Conservation (phyloP, 1,284 basidiomycete species). For the Puccinia coronata region DNA sequence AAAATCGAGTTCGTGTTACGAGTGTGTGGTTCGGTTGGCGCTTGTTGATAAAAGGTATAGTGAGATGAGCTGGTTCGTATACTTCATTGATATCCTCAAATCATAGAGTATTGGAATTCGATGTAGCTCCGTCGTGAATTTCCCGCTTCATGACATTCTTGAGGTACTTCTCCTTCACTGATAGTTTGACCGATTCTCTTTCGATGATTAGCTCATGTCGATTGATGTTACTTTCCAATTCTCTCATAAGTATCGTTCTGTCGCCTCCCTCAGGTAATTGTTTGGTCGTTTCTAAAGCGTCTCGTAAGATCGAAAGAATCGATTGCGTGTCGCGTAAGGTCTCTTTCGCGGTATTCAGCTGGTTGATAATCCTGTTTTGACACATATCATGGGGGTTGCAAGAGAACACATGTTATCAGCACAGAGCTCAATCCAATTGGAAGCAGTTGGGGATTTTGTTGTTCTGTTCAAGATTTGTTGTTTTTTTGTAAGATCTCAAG, state of each 20-base stretch:
- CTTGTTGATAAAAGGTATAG: no score
- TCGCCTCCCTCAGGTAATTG: slow-evolving; percentile 4
- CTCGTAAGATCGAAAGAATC: not conserved
- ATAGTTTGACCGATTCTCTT: slow-evolving; percentile 27
- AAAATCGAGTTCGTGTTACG: no score
- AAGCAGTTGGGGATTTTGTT: no score
- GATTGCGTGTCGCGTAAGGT: slow-evolving; percentile 16
- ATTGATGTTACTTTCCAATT: slow-evolving; percentile 33
- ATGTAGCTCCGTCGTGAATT: not conserved
- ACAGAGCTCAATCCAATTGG: not conserved
- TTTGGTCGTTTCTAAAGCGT: slow-evolving; percentile 19
- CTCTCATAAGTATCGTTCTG: slow-evolving; percentile 5
- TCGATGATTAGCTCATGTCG: slow-evolving; percentile 24
- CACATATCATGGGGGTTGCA: not conserved
- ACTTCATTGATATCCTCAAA: not conserved
- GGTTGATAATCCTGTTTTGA: not conserved
- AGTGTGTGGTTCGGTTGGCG: no score
- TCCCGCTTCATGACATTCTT: slow-evolving; percentile 11
- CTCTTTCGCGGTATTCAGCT: slow-evolving; percentile 13
- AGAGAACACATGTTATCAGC: not conserved
- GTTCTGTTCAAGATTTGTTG: no score
- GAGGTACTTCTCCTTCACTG: slow-evolving; percentile 38
- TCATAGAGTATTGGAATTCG: not conserved
- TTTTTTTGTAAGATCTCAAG: not conserved
- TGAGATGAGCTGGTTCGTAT: not conserved